These are phyloP conservation scores for Drechmeria coniospora DNA, from an alignment of 2,329 filamentous ascomycete genomes.

Conservation along the genomic window DNA sequence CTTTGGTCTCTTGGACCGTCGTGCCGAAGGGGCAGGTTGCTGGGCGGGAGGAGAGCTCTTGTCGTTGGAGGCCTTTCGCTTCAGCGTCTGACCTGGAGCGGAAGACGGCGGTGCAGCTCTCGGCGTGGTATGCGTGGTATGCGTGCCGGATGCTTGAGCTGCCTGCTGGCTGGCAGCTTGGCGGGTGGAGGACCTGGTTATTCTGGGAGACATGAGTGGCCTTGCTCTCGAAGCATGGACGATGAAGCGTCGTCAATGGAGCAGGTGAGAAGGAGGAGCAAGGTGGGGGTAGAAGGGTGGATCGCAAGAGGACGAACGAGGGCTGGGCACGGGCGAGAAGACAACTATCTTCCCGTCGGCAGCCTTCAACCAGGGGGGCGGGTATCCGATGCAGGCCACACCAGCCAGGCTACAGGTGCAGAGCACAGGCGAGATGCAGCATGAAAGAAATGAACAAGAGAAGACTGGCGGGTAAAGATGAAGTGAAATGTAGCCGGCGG, in stretches of 20 bases:
- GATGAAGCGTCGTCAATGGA: conserved; percentile 13
- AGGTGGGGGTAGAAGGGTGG: neutral
- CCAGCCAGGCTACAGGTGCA: no score
- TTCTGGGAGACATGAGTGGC: conserved; percentile 87
- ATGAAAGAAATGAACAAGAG: no score
- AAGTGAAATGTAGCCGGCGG: no score
- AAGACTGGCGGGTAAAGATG: no score
- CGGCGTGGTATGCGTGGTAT: conserved; percentile 7
- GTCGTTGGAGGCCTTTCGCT: conserved; percentile 57
- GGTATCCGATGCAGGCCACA: no score
- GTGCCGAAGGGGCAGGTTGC: conserved; percentile 24
- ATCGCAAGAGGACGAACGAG: no score
- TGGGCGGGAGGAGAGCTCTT: conserved; percentile 22
- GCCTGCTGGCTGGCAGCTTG: conserved; percentile 59
- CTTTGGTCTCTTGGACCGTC: conserved; percentile 59
- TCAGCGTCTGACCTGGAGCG: conserved; percentile 31
- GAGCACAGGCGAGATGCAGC: no score
- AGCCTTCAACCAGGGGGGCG: no score
- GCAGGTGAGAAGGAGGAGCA: neutral
- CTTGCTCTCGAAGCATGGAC: conserved; percentile 10
- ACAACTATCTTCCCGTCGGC: no score
- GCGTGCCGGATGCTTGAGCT: conserved; percentile 27
- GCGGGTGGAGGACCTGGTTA: conserved; percentile 88
- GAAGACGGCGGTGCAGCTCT: conserved; percentile 24
- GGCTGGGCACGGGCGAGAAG: no score